These are phyloP conservation scores for Boehmeria nivea DNA, from an alignment of 306 rosid genomes.

Conservation along the genomic window DNA sequence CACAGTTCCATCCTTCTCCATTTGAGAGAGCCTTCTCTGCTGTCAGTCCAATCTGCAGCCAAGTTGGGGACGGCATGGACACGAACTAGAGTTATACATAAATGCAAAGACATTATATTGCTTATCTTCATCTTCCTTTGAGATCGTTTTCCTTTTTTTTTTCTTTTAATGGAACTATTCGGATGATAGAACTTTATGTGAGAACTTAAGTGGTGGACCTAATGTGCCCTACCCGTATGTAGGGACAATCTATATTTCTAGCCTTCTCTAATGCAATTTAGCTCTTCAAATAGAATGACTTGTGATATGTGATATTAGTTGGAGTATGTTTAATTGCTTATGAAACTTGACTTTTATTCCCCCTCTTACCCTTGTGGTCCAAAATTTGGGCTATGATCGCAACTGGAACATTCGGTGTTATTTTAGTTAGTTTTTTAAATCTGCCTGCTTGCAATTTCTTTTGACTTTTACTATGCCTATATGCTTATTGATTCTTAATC, in stretches of 20 bases:
- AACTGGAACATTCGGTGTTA: too few species aligned
- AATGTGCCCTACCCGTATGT: slow-evolving; percentile 46
- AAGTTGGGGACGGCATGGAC: slow-evolving; percentile 92
- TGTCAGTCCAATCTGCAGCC: slow-evolving; percentile 78
- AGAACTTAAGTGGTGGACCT: slow-evolving; percentile 50
- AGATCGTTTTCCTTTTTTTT: slow-evolving; percentile 21
- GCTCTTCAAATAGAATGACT: slow-evolving; percentile 47
- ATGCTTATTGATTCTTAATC: slow-evolving; percentile 20
- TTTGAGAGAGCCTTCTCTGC: slow-evolving; percentile 79
- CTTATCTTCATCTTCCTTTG: slow-evolving; percentile 33
- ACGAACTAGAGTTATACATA: slow-evolving; percentile 52
- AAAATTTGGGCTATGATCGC: slow-evolving; percentile 20
- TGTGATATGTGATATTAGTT: slow-evolving; percentile 23
- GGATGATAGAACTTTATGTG: slow-evolving; percentile 50
- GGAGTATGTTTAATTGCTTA: slow-evolving; percentile 24
- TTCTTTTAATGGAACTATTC: slow-evolving; percentile 29
- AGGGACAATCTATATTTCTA: slow-evolving; percentile 62
- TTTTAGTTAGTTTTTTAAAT: background rate
- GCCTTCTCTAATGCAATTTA: slow-evolving; percentile 53
- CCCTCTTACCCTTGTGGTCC: too few species aligned
- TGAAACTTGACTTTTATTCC: too few species aligned
- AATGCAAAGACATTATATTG: slow-evolving; percentile 32
- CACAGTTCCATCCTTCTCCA: slow-evolving; percentile 74
- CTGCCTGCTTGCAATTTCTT: slow-evolving; percentile 13
- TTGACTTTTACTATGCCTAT: slow-evolving; percentile 2